phyloP scores from a whole-genome alignment of 1,139 yeast species.

The Blastobotrys persicus region DNA sequence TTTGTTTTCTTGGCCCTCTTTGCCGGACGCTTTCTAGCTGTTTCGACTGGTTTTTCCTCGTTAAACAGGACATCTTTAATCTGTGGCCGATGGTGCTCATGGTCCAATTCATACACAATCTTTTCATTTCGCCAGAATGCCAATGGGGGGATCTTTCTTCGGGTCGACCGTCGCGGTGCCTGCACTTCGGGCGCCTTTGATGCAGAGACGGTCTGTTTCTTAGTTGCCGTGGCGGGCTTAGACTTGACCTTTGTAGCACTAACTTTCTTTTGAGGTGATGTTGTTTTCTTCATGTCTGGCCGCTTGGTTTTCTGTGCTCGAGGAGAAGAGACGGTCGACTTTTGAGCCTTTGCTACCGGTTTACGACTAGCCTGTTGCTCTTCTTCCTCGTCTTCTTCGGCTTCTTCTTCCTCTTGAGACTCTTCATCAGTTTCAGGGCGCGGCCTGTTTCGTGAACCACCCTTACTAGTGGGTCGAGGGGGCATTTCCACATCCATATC shows the following conservation, averaged over 20 bases:
- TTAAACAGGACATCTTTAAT: slow-evolving; percentile 18
- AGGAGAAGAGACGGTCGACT: slow-evolving; percentile 9
- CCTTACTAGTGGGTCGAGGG: neutral
- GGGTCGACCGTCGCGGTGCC: slow-evolving; percentile 49
- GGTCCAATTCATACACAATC: slow-evolving; percentile 53
- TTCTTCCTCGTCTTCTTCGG: slow-evolving; percentile 18
- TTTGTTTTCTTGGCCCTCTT: slow-evolving; percentile 3
- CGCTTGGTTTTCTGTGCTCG: slow-evolving; percentile 16
- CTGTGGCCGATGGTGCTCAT: slow-evolving; percentile 33
- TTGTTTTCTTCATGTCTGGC: slow-evolving; percentile 11
- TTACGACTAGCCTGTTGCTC: slow-evolving; percentile 17
- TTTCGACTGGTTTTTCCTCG: slow-evolving; percentile 15
- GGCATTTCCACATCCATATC: neutral
- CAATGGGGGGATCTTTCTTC: slow-evolving; percentile 68
- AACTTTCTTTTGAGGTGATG: neutral
- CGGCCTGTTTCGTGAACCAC: neutral
- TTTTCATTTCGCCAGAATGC: slow-evolving; percentile 87
- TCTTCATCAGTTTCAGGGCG: neutral
- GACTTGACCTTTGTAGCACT: neutral
- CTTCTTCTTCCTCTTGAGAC: slow-evolving; percentile 17
- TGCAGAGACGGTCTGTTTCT: slow-evolving; percentile 21
- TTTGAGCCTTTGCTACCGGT: slow-evolving; percentile 4
- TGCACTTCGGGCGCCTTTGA: slow-evolving; percentile 5
- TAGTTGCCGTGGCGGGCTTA: neutral
- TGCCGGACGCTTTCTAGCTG: slow-evolving; percentile 1